Evolutionary conservation across 495 filamentous ascomycete genomes (phyloP), one percentile per base, ranked within the genome.

Genomic region (Cercophora samala): DNA sequence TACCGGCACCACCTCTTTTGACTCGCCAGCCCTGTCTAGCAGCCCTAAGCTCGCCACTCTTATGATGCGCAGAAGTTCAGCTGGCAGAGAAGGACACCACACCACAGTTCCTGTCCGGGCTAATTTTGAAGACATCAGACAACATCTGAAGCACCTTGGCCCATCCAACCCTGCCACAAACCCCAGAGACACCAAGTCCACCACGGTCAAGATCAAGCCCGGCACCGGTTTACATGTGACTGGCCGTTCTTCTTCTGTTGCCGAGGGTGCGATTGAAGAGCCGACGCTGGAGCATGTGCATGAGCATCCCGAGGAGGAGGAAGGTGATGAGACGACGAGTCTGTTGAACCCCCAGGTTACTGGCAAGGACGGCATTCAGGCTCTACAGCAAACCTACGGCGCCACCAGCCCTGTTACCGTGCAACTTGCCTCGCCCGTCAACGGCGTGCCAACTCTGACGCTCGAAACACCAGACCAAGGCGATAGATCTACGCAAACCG

Each of bases 131-230:
- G 92, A 97, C 60, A 86, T 97, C 65, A 85, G 84, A 59, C 87
- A 93, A 69, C 93, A 97, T 67, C 81, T 97, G 13, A 95, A 91
- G 71, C 90, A 95, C 71, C 87, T 99, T 2, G 95, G 96, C 0
- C 95, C 95, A 0, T 96, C 92, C 1, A 99, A 99, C 71, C 85
- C 90, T 18, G 96, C 95, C 2, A 91, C 87, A 62, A 87, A 90
- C 46, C 95, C 95, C 3, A 88, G 90, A 68, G 81, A 85, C 63
- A 97, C 95, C 1, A 88, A 89, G n/a, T 94, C 92, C 66, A 89
- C 89, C 37, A 89, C 87, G 15, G 93, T 99, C 61, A 97, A 97
- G 77, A 94, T 97, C 77, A 97, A 97, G 77, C 87, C 87, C 6
- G 87, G 85, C 19, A 60, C 65, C 63, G 46, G 65, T 19, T 18